These are phyloP conservation scores for Cercospora sp. DNA, from an alignment of 2,329 filamentous ascomycete species.

Conservation along the genomic window DNA sequence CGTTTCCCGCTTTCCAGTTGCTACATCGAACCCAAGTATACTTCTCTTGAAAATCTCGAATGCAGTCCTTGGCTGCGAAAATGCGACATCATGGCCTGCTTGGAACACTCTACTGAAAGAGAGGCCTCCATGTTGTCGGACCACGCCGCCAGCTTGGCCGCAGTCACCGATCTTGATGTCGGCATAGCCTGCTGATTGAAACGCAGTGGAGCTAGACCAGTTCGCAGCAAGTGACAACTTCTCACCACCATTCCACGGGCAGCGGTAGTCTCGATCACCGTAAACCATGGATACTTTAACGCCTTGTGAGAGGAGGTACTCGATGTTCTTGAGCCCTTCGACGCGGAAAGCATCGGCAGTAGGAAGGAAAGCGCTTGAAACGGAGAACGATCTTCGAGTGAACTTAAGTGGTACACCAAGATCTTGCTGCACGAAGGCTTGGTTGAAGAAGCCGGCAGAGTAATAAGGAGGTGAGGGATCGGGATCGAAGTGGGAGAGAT, in stretches of 20 bases:
- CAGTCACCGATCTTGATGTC: slow-evolving; percentile 32
- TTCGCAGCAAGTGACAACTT: slow-evolving; percentile 33
- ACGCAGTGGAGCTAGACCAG: slow-evolving; percentile 28
- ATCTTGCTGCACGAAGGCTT: slow-evolving; percentile 45
- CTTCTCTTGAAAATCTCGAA: slow-evolving; percentile 57
- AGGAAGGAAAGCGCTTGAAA: slow-evolving; percentile 15
- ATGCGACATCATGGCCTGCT: slow-evolving; percentile 34
- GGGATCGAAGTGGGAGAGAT: slow-evolving; percentile 29
- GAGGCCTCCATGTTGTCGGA: slow-evolving; percentile 39
- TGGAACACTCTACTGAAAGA: slow-evolving; percentile 41
- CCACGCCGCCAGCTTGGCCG: slow-evolving; percentile 33
- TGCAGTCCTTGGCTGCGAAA: slow-evolving; percentile 56
- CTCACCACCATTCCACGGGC: slow-evolving; percentile 36
- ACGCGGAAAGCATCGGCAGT: slow-evolving; percentile 24
- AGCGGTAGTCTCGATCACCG: slow-evolving; percentile 35
- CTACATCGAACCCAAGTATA: slow-evolving; percentile 54
- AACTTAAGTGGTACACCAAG: slow-evolving; percentile 52
- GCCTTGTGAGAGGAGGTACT: slow-evolving; percentile 30
- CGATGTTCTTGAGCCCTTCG: slow-evolving; percentile 27
- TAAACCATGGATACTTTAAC: slow-evolving; percentile 34
- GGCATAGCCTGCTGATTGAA: slow-evolving; percentile 36
- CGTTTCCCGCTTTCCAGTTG: slow-evolving; percentile 52
- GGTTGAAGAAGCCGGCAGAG: slow-evolving; percentile 48
- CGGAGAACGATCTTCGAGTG: slow-evolving; percentile 32
- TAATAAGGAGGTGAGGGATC: slow-evolving; percentile 28